Evolutionary conservation across 2,329 filamentous ascomycete genomes (phyloP), one percentile per base, ranked within the genome.

Genomic region (Colletotrichum liriopes): DNA sequence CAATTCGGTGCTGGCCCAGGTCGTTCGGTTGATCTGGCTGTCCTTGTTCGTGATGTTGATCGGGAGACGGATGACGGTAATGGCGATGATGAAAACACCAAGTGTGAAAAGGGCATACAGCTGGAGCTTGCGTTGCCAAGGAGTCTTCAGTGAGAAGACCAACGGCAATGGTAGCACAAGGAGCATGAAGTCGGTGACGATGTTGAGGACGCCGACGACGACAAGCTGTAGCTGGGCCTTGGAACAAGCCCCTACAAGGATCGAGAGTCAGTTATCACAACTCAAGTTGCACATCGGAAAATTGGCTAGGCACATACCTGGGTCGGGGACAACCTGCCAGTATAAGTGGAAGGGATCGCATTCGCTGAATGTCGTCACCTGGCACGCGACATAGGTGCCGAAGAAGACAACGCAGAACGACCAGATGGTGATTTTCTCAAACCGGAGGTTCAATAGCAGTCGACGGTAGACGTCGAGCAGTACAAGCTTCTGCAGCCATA

Each of bases 241-340:
- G 43, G 76, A 74, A 73, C 81, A 82, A 1, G 67, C 14, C 18
- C 77, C 78, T 76, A 41, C 5, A 49, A 68, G 26, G 5, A 7
- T 26, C 2, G 35, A 12, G 12, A 3, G 29, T 68, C 26, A 68
- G 43, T 26, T 23, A 32, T 18, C 26, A 58, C 18, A 16, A 26
- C 14, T 43, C 65, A 20, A 59, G 45, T 49, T 58, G 45, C 43
- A 64, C 32, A 20, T 29, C 37, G 9, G 43, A 51, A 35, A 41
- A 49, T 35, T 12, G 58, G 60, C 41, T 5, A 52, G 65, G 59
- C 52, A 67, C 75, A n/a, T 78, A 77, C 81, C 81, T 62, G 81
- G 80, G 66, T 77, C 75, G 56, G 81, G 88, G 0, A 85, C 75
- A 64, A 90, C 85, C 76, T 89, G 87, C 87, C 87, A 90, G 78